Evolutionary conservation across 805 yeast genomes (phyloP), one percentile per base, ranked within the genome.

Genomic region (Ogataea trehaloabstinens): DNA sequence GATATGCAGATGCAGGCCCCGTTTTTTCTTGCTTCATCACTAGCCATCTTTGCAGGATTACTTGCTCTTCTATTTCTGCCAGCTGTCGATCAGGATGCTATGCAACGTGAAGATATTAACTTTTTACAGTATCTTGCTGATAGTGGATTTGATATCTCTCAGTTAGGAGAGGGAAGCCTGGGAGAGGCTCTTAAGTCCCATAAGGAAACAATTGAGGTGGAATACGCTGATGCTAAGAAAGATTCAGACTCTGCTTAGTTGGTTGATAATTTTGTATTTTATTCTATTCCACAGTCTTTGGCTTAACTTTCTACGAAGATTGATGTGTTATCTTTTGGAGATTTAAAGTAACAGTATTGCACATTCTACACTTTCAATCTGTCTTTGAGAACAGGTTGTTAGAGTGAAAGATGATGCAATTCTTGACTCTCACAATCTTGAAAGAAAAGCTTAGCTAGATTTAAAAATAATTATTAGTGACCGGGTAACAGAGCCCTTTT

Each of bases 71-170:
- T 88, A 63, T 76, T 76, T 55, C 68, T 85, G 45, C 97, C 97
- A 24, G 67, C 83, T 17, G 80, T 90, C 35, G 90, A 85, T 56
- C 97, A 89, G 64, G 84, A 80, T 52, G 82, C 93, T 18, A 79
- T 89, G 64, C 74, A 76, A 49, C 70, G 75, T 44, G 97, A 90
- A 67, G 97, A 90, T 64, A 67, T 64, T 24, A 70, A 67, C 37
- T 90, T 89, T 66, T 55, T 83, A 41, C 76, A 71, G 31, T 88
- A 86, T 63, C 75, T 90, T 53, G 65, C 60, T 36, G 67, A 66
- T 13, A 70, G 82, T 41, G 95, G 95, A 25, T 89, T 74, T 60
- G 95, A 88, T 58, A 68, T 77, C 37, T 46, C 73, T 22, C 73
- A 68, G 51, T 63, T 87, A 55, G 95, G 68, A 46, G 64, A 52